Evolutionary conservation across 2,329 filamentous ascomycete species (phyloP).

Genomic region (Pseudogymnoascus sp.): DNA sequence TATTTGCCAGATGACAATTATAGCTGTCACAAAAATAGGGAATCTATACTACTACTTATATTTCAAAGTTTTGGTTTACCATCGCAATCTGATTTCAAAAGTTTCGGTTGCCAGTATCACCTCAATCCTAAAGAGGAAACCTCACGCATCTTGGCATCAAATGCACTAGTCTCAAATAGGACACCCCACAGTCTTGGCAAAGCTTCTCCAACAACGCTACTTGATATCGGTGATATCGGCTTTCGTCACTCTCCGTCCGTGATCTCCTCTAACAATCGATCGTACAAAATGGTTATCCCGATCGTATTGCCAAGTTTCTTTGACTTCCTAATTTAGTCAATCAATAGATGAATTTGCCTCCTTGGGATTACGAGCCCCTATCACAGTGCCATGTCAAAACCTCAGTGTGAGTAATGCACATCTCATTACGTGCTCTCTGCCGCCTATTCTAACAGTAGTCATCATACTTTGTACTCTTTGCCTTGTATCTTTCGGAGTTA

Average conservation of each 20-base stretch:
- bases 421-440: not conserved
- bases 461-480: not conserved
- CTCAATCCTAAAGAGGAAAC: not conserved
- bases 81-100: not conserved
- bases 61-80: not conserved
- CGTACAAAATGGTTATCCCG: not conserved
- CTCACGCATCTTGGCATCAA: not conserved
- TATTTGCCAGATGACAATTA: not conserved
- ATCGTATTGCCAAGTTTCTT: not conserved
- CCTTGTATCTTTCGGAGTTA: not conserved
- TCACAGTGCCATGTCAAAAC: not conserved
- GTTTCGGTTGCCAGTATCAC: not conserved
- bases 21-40: not conserved
- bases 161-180: not conserved
- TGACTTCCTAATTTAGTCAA: not conserved
- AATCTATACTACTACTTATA: not conserved
- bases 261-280: not conserved
- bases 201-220: not conserved
- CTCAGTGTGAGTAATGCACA: not conserved
- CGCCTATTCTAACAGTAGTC: not conserved
- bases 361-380: not conserved
- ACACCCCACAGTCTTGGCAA: not conserved
- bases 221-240: not conserved
- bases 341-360: not conserved
- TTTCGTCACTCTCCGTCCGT: not conserved